phyloP scores from a whole-genome alignment of 2,329 filamentous ascomycete genomes.

The Falciphora oryzae region DNA sequence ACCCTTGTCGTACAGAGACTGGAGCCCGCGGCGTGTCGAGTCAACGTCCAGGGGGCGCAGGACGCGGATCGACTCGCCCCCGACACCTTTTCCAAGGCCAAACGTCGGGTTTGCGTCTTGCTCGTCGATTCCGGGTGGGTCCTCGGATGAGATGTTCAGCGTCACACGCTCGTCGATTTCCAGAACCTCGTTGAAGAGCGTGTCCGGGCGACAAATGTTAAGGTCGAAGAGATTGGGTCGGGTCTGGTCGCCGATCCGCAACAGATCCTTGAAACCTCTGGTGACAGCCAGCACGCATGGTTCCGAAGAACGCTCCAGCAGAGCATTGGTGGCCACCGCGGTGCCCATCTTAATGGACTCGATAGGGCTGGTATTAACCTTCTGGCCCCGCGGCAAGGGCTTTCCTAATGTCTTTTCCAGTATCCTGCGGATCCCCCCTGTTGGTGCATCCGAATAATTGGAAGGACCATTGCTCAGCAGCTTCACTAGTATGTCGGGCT shows the following conservation, averaged over 20 bases:
- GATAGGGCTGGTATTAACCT: slow-evolving; percentile 28
- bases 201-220: slow-evolving; percentile 12
- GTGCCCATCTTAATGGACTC: slow-evolving; percentile 18
- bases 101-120: neutral
- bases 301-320: neutral
- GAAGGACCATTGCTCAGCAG: slow-evolving; percentile 60
- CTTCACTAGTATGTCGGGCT: slow-evolving; percentile 63
- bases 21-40: slow-evolving; percentile 47
- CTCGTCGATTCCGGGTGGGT: neutral
- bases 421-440: slow-evolving; percentile 60
- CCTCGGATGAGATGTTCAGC: slow-evolving; percentile 13
- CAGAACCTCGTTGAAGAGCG: slow-evolving; percentile 15
- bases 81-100: slow-evolving; percentile 53
- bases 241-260: slow-evolving; percentile 15
- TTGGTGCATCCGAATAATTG: slow-evolving; percentile 62
- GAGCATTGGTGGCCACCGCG: slow-evolving; percentile 14
- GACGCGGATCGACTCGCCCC: slow-evolving; percentile 60
- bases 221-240: slow-evolving; percentile 16
- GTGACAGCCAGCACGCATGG: neutral
- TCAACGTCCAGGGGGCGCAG: slow-evolving; percentile 47
- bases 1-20: slow-evolving; percentile 53
- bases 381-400: slow-evolving; percentile 54
- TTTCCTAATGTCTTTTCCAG: slow-evolving; percentile 29
- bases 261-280: slow-evolving; percentile 13
- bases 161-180: slow-evolving; percentile 16